Evolutionary conservation across 2,329 filamentous ascomycete genomes (phyloP).

Genomic region (Aspergillus latus): DNA sequence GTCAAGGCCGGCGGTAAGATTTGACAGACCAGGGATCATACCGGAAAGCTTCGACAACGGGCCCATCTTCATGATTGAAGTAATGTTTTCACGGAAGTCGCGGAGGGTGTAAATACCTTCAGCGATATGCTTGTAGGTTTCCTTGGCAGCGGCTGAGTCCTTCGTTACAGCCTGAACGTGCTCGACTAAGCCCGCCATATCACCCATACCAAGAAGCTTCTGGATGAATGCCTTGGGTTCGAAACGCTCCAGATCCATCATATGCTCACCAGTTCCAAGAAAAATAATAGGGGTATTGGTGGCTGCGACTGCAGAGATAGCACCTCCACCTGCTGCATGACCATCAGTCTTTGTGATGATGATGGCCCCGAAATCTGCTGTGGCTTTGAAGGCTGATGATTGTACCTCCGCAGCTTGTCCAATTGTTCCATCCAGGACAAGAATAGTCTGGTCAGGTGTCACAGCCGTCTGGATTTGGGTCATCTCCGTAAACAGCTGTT

Average conservation of each 20-base stretch:
- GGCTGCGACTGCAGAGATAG: constrained; percentile 94
- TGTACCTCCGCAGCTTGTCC: constrained; percentile 95
- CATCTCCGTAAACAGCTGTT: constrained; percentile 96
- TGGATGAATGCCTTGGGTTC: constrained; percentile 89
- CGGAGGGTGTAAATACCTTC: constrained; percentile 95
- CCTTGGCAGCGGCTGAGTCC: constrained; percentile 75
- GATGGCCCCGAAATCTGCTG: constrained; percentile 94
- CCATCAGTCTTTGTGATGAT: constrained; percentile 99
- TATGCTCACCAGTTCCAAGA: constrained; percentile 95
- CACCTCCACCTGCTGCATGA: constrained; percentile 90
- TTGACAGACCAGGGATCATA: constrained; percentile 95
- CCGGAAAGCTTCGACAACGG: constrained; percentile 95
- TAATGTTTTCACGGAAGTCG: constrained; percentile 90
- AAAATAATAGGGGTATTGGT: constrained; percentile 97
- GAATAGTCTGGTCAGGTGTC: constrained; percentile 91
- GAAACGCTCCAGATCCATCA: constrained; percentile 91
- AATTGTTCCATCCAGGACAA: constrained; percentile 95
- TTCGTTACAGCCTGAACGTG: constrained; percentile 94
- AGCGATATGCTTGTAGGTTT: constrained; percentile 98
- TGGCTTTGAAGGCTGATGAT: constrained; percentile 94
- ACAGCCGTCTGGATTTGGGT: constrained; percentile 91
- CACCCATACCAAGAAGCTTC: constrained; percentile 94
- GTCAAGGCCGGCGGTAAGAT: constrained; percentile 93
- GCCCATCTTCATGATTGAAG: constrained; percentile 99
- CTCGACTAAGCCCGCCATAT: constrained; percentile 91